phyloP scores from a whole-genome alignment of 345 rosid species.

The Corymbia maculata region DNA sequence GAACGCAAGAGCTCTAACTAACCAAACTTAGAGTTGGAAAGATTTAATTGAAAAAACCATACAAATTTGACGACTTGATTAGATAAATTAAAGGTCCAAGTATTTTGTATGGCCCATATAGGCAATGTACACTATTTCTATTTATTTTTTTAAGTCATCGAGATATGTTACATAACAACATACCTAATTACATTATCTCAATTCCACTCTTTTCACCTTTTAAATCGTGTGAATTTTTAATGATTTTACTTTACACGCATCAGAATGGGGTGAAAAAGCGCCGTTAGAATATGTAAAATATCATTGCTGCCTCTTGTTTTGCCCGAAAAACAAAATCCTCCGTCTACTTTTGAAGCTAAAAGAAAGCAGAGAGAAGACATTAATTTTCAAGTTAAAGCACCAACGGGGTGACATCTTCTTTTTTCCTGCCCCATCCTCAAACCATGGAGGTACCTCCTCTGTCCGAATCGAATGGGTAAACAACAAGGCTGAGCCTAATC shows the following conservation, averaged over 20 bases:
- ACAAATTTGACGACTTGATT: no score
- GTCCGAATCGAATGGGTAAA: no score
- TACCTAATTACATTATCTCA: background rate
- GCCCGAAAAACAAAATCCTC: background rate
- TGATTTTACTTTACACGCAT: background rate
- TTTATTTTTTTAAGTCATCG: no score
- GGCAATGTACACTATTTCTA: background rate
- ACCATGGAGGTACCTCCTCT: no score
- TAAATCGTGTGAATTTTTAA: background rate
- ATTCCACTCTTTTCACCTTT: background rate
- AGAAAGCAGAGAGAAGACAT: no score
- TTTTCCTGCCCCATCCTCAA: no score
- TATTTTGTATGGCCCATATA: background rate
- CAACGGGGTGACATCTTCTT: no score
- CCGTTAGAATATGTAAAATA: no score
- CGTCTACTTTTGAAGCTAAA: background rate
- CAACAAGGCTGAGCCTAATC: no score
- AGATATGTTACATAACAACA: background rate
- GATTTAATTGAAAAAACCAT: no score
- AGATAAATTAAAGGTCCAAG: no score
- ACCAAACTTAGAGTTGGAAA: background rate
- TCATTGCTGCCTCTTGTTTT: background rate
- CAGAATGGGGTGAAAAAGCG: background rate
- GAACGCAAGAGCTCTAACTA: rapidly evolving
- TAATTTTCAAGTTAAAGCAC: no score